These are phyloP conservation scores for Aspergillus sclerotialis DNA, from an alignment of 2,329 filamentous ascomycete species.

Conservation along the genomic window DNA sequence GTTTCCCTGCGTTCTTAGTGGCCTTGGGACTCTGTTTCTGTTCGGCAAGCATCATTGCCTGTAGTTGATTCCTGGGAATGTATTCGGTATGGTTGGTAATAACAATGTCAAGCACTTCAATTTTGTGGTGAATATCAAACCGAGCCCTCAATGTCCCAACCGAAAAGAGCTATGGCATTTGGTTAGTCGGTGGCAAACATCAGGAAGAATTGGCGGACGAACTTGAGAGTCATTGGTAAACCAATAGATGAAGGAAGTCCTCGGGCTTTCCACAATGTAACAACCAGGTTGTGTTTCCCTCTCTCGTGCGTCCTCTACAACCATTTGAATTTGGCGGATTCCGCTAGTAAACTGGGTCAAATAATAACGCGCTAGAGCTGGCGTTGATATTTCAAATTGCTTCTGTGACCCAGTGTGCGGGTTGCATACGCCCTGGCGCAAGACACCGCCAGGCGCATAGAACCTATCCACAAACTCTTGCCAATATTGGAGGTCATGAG, in stretches of 20 bases:
- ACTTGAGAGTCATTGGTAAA: slow-evolving; percentile 79
- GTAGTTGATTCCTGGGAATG: slow-evolving; percentile 59
- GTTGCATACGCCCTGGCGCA: slow-evolving; percentile 62
- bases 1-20: slow-evolving; percentile 48
- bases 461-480: slow-evolving; percentile 70
- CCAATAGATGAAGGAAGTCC: slow-evolving; percentile 80
- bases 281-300: slow-evolving; percentile 54
- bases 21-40: slow-evolving; percentile 54
- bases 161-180: slow-evolving; percentile 57
- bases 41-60: slow-evolving; percentile 44
- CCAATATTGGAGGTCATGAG: slow-evolving; percentile 71
- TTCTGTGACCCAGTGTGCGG: slow-evolving; percentile 55
- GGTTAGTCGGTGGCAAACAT: slow-evolving; percentile 1
- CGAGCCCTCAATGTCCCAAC: slow-evolving; percentile 70
- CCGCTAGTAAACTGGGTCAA: slow-evolving; percentile 83
- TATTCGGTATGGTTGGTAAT: slow-evolving; percentile 75
- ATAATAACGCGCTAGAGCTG: slow-evolving; percentile 82
- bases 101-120: slow-evolving; percentile 78
- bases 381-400: slow-evolving; percentile 76
- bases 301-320: slow-evolving; percentile 63
- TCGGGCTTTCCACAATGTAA: slow-evolving; percentile 67
- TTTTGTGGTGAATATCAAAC: slow-evolving; percentile 71
- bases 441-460: slow-evolving; percentile 70
- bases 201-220: slow-evolving; percentile 34
- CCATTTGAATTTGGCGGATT: slow-evolving; percentile 76